Base-by-base conservation (phyloP, 495 filamentous ascomycete genomes). In the Amniculicola lignicola region DNA sequence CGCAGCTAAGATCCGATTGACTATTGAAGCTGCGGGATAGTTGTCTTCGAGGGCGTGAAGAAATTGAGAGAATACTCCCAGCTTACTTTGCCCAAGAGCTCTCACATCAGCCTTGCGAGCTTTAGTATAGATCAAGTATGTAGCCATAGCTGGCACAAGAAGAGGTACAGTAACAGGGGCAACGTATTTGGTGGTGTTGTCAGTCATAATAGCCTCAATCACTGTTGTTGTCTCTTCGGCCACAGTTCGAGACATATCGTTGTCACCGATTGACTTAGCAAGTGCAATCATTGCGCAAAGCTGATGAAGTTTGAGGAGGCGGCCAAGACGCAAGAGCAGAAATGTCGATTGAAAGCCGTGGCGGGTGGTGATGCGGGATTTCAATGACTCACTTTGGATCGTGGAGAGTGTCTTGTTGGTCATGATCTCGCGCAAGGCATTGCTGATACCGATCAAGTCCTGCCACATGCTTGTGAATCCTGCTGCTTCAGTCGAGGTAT, bases 111-210 rank as follows among this genome's bases (percentile, higher is more conserved):
- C 4, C 2, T 14, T 3, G 14, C 6, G 3, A 7, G 22, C 4
- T 28, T 47, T 27, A 19, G n/a, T 31, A 14, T 11, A 4, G 14
- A 9, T 28, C 22, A 47, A 16, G 21, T 47, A 51, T 2, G 36
- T 51, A 31, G 39, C 19, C 47, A 51, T 51, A 22, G 47, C 47
- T 24, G 47, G 47, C 7, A 51, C 36, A 21, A 51, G 3, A 4
- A 51, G 47, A 4, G 47, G 47, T 4, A 51, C 28, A n/a, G 21
- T 40, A 4, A 24, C 21, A n/a, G 28, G 47, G 11, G 47, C 15
- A 39, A n/a, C 28, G 33, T 51, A 51, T n/a, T 24, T 27, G 29
- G 36, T 18, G 21, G 33, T 37, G 2, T 51, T 28, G 16, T 51
- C 47, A 25, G 21, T 10, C 21, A 38, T 28, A 3, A 22, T 4